Base-by-base conservation (phyloP, 1,284 basidiomycete species). In the Pseudozyma sp. region DNA sequence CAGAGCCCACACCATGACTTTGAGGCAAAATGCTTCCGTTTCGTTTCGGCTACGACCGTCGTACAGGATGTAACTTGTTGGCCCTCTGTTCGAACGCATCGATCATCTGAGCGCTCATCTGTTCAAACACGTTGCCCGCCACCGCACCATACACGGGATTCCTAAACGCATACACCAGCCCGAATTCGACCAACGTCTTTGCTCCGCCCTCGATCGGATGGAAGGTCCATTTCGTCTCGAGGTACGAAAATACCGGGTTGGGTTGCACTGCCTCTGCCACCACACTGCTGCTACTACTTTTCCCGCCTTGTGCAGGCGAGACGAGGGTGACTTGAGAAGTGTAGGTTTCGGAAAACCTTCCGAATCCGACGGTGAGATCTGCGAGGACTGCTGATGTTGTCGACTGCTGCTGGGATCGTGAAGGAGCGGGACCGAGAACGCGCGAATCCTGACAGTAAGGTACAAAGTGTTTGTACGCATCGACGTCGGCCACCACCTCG, bases 31-130 rank as follows among this genome's bases (percentile, higher is more conserved):
- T 24, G 24, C 24, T 24, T 4, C 24, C 24, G 24, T 52, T n/a
- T 33, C 17, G 13, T 6, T 24, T 45, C 29, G 33, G 14, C 16
- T 30, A 3, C 0, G 19, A 13, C 7, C 7, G 7, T 49, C 44
- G 43, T 3, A 0, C 6, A 8, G 67, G 53, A 53, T 69, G 67
- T 48, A 73, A 37, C 19, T 54, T 19, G 31, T 67, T 44, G 13
- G 66, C 95, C 35, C 94, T 88, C 75, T 91, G 87, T 85, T 97
- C 93, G 80, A 99, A 99, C 5, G 94, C 94, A 65, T 91, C 87
- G 29, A 97, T 91, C 93, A 97, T 97, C 85, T 92, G 88, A 68
- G 89, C 89, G 8, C 92, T 93, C 9, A 97, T 91, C 81, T 92
- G 90, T 24, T 91, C 91, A 81, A 97, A 93, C 79, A 97, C 93